These are phyloP conservation scores for Hygrophila difformis DNA, from an alignment of 257 asterid genomes.

Conservation along the genomic window DNA sequence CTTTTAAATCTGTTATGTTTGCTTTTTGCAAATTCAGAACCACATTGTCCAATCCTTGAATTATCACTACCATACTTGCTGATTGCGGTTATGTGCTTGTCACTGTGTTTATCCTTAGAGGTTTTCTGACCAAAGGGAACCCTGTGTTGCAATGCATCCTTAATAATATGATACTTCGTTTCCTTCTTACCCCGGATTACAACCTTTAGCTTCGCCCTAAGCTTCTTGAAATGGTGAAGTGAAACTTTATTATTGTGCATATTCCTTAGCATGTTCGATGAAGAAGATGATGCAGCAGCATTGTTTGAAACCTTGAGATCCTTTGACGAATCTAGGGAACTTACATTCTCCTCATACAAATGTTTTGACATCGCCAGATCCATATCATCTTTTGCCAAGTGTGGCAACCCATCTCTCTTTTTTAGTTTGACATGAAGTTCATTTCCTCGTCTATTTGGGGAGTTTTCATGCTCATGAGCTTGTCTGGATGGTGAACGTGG, in stretches of 20 bases:
- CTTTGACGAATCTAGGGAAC: too few relatives aligned
- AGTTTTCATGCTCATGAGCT: not conserved
- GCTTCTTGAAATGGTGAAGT: conserved; percentile 49
- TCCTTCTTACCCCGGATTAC: conserved; percentile 55
- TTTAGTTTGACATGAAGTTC: conserved; percentile 4
- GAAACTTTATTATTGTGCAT: conserved; percentile 30
- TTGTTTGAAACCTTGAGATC: too few relatives aligned
- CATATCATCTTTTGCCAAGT: conserved; percentile 3
- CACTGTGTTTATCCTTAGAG: conserved; percentile 28
- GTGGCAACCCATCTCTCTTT: conserved; percentile 10
- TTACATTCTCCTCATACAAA: not conserved
- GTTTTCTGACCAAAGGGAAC: conserved; percentile 44
- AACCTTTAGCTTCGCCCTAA: conserved; percentile 45
- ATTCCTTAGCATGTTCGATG: conserved; percentile 15
- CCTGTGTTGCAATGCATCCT: conserved; percentile 70
- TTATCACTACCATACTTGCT: conserved; percentile 11
- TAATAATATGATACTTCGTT: conserved; percentile 56
- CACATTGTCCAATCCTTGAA: conserved; percentile 2
- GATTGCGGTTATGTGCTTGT: conserved; percentile 10
- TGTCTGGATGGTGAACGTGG: conserved; percentile 18
- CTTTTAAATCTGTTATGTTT: conserved; percentile 23
- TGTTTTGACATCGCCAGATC: conserved; percentile 10
- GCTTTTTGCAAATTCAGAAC: conserved; percentile 13
- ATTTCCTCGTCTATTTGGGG: conserved; percentile 7
- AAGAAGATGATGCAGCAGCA: too few relatives aligned